A percentile compares a stretch with the other conserved stretches of the same genome.
phyloP scores from a whole-genome alignment of 768 basidiomycete genomes.

The Tulasnella sp. region DNA sequence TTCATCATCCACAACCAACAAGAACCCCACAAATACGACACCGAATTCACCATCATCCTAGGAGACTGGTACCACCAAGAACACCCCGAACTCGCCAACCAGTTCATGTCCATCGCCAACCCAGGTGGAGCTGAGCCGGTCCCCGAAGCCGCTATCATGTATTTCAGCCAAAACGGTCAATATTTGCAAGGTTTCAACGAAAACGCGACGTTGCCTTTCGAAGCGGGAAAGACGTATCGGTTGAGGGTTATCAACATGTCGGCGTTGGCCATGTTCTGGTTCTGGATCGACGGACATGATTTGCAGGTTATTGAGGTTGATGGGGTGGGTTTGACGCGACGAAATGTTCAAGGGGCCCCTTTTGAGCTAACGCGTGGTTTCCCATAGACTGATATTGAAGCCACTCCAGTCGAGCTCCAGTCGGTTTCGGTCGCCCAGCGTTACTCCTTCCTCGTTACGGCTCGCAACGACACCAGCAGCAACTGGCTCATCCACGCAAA shows the following conservation, averaged over 20 bases:
- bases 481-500: conserved; percentile 91
- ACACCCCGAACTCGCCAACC: conserved; percentile 50
- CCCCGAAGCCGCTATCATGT: conserved; percentile 78
- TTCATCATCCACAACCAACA: conserved; percentile 53
- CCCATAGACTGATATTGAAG: conserved; percentile 63
- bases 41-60: conserved; percentile 78
- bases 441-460: conserved; percentile 86
- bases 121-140: conserved; percentile 84
- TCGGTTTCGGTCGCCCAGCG: conserved; percentile 81
- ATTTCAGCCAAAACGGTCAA: conserved; percentile 65
- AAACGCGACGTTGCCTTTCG: conserved; percentile 75
- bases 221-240: conserved; percentile 83
- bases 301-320: conserved; percentile 81
- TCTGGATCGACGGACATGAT: conserved; percentile 84
- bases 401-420: conserved; percentile 62
- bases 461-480: conserved; percentile 67
- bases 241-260: conserved; percentile 80
- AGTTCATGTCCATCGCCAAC: conserved; percentile 64
- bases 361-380: conserved; percentile 32
- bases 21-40: conserved; percentile 66
- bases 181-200: conserved; percentile 65
- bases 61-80: conserved; percentile 90
- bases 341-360: neutral
- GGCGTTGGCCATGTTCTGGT: conserved; percentile 62
- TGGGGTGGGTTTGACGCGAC: conserved; percentile 45